Evolutionary conservation across 768 basidiomycete genomes (phyloP).

Genomic region (Suillus luteus): DNA sequence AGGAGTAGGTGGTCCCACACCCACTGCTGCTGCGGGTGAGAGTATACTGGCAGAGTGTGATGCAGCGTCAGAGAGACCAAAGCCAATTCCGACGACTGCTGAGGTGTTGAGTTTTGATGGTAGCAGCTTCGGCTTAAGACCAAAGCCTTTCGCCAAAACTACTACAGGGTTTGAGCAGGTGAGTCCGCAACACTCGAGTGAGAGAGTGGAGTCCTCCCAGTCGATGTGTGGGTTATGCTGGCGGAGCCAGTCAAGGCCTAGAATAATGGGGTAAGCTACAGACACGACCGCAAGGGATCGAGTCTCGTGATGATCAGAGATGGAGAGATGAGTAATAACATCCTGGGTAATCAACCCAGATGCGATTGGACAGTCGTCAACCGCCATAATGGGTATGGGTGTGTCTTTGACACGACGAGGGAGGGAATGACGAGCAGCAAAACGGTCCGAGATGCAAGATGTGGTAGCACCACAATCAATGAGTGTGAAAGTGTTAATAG

Average conservation of each 20-base stretch:
- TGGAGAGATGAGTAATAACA: slow-evolving; percentile 31
- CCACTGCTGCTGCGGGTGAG: too few species aligned
- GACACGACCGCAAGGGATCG: slow-evolving; percentile 34
- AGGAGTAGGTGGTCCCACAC: too few species aligned
- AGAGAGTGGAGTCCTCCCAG: slow-evolving; percentile 17
- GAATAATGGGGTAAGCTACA: slow-evolving; percentile 33
- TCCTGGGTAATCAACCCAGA: slow-evolving; percentile 44
- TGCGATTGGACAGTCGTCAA: slow-evolving; percentile 41
- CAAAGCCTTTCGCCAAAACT: slow-evolving; percentile 27
- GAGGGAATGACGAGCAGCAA: slow-evolving; percentile 35
- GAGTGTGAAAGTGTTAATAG: slow-evolving; percentile 34
- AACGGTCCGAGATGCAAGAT: slow-evolving; percentile 40
- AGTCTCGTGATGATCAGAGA: slow-evolving; percentile 31
- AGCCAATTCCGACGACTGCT: slow-evolving; percentile 10
- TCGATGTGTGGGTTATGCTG: slow-evolving; percentile 8
- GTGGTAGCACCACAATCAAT: slow-evolving; percentile 39
- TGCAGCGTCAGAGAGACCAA: slow-evolving; percentile 16
- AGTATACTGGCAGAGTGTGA: too few species aligned
- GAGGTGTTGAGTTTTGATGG: not conserved
- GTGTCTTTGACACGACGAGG: slow-evolving; percentile 29
- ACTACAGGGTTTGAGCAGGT: slow-evolving; percentile 20
- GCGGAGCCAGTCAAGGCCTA: slow-evolving; percentile 6
- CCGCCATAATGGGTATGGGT: slow-evolving; percentile 37
- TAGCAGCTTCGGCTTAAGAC: slow-evolving; percentile 29
- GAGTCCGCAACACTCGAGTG: slow-evolving; percentile 21